phyloP scores from a whole-genome alignment of 768 basidiomycete genomes.

The Melanogaster broomeanus region DNA sequence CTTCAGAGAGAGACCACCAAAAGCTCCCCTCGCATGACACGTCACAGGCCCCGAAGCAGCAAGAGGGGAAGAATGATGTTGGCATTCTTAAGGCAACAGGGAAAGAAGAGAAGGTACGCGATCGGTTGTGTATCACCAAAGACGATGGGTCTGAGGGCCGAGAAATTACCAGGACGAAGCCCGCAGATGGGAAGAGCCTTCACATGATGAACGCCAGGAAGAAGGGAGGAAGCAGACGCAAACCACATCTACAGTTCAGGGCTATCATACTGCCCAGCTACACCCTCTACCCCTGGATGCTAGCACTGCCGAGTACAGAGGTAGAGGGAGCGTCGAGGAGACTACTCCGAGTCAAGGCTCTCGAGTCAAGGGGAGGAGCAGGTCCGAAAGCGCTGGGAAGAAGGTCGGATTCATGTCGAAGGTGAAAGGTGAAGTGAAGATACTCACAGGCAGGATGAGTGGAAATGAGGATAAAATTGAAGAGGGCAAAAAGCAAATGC shows the following conservation, averaged over 20 bases:
- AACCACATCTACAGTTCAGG: background rate
- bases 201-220: background rate
- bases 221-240: conserved; percentile 1
- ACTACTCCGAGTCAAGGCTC: background rate
- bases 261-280: conserved; percentile 30
- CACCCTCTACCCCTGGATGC: conserved; percentile 27
- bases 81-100: background rate
- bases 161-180: background rate
- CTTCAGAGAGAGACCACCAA: background rate
- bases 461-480: conserved; percentile 30
- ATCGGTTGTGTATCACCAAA: background rate
- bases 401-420: conserved; percentile 29
- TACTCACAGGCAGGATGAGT: conserved; percentile 32
- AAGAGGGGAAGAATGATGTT: background rate
- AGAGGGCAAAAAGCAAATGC: conserved; percentile 28
- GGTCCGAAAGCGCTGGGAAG: conserved; percentile 10
- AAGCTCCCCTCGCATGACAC: background rate
- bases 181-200: background rate
- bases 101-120: background rate
- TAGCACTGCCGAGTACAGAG: conserved; percentile 15
- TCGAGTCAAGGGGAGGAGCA: background rate
- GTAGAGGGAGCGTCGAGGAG: background rate
- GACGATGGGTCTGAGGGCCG: background rate
- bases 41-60: background rate
- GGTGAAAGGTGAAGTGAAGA: conserved; percentile 36